Base-by-base conservation (phyloP, 352 stramenopile species). In the Pythium brachiatum region DNA sequence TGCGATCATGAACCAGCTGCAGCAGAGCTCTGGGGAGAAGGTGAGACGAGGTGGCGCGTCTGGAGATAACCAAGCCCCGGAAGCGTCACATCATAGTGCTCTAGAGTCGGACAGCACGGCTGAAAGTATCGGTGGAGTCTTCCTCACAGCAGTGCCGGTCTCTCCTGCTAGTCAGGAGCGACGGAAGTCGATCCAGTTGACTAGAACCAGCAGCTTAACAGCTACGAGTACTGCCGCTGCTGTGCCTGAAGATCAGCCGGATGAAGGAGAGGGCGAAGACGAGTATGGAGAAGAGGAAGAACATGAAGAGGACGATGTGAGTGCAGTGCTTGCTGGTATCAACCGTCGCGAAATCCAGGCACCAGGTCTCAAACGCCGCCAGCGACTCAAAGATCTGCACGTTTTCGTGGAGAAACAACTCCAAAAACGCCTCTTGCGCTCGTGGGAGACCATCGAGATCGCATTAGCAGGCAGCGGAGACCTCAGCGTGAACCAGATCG, bases 361-460 rank as follows among this genome's bases (percentile, higher is more conserved):
- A 7, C 82, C 82, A 6, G 80, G 80, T 0, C 60, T 89, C 20
- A 85, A 78, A 25, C 70, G 82, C 31, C 74, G 82, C 0, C 65
- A 79, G 38, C 64, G 82, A 8, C 56, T 91, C 51, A 79, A 85
- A 57, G 75, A 91, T 13, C 64, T 91, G 20, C 80, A 89, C 29
- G 62, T 69, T 0, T 91, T 87, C 62, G 78, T 90, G 15, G 72
- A 83, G 29, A 81, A 74, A 2, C 80, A 89, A 46, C 62, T 91
- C 0, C 78, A 89, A 59, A 89, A 88, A 53, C 73, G 82, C n/a
- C 66, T 91, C 23, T 77, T 76, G 32, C 78, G 73, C 25, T 86
- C 76, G 31, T 90, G 80, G 82, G 82, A 88, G 41, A 84, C 76
- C 3, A 90, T 91, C 54, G 78, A 91, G 62, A 79, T 87, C 52